Base-by-base conservation (phyloP, 140 eudicot genomes). In the Anethum foeniculum region DNA sequence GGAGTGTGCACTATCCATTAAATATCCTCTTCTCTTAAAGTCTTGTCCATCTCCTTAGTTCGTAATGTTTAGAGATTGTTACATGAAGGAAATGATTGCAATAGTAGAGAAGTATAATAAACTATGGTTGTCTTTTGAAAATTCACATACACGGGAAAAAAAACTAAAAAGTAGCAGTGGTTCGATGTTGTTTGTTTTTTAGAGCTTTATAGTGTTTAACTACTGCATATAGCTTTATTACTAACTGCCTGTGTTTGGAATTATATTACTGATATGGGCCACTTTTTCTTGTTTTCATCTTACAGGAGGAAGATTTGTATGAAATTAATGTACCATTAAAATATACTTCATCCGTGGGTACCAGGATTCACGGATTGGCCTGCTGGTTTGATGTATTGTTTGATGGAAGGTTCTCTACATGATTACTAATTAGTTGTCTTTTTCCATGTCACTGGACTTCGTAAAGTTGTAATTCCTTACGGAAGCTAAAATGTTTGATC, bases 301-400 rank as follows among this genome's bases (percentile, higher is more conserved):
- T 80, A 72, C 91, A 94, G 99, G 99, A 95, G 83, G 99, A 95
- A 79, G 93, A 95, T 34, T 80, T 95, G 84, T 92, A 95, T 46
- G 97, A 95, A 83, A 90, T 95, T 32, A 83, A 92, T 81, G 84
- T 92, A 36, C 99, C 99, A 5, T 76, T 95, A 77, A 92, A 86
- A 75, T 95, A 88, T 79, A 89, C 86, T 52, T 89, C 99, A n/a
- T 74, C 99, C 19, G 93, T 92, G 81, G 96, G 97, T 73, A 84
- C 96, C 77, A 90, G 99, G 86, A 84, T 95, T 64, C 99, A 95
- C 74, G 99, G 99, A 52, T 75, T 95, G 74, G 99, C 99, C 34
- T 95, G 99, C 81, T 95, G 97, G 99, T 95, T 92, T 82, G 99
- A 95, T 84, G 99, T 95, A 78, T 76, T 92, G 77, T 95, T 95